Percentiles rank a stretch among this genome's conserved stretches.
phyloP scores from a whole-genome alignment of 345 rosid species.

The Viola odorata region DNA sequence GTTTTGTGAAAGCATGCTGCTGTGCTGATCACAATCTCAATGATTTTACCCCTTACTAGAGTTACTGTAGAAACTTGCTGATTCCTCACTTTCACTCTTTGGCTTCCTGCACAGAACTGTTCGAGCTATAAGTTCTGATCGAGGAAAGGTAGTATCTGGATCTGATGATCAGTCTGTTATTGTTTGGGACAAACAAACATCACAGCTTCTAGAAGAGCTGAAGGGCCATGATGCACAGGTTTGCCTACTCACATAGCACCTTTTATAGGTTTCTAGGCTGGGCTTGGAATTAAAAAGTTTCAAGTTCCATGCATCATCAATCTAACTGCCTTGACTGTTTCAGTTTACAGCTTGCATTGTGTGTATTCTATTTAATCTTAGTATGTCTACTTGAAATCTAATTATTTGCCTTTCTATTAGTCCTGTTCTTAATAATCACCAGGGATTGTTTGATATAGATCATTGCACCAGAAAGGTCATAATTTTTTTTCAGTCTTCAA shows the following conservation, averaged over 20 bases:
- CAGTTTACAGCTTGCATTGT: background rate
- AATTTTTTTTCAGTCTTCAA: too few species aligned
- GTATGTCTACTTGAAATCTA: too few species aligned
- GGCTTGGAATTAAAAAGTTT: background rate
- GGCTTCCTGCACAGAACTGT: constrained; percentile 55
- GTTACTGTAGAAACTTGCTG: background rate
- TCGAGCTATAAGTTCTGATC: constrained; percentile 95
- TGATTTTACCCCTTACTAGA: constrained; percentile 3
- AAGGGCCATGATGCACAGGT: constrained; percentile 98
- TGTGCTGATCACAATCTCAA: constrained; percentile 1
- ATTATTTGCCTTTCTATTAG: too few species aligned
- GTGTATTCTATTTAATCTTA: too few species aligned
- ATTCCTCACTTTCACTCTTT: background rate
- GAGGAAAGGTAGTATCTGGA: constrained; percentile 97
- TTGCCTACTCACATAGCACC: constrained; percentile 20
- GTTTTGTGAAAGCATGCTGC: background rate
- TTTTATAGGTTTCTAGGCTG: constrained; percentile 11
- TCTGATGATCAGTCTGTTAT: constrained; percentile 93
- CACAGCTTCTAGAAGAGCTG: constrained; percentile 85
- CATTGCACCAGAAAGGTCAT: too few species aligned
- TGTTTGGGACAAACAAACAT: constrained; percentile 98
- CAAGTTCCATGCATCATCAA: background rate
- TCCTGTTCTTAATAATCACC: too few species aligned
- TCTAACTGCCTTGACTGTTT: background rate
- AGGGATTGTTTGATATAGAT: too few species aligned